A percentile compares a stretch with the other conserved stretches of the same genome.
These are phyloP conservation scores for Colletotrichum horii DNA, from an alignment of 2,329 filamentous ascomycete genomes.

Conservation along the genomic window DNA sequence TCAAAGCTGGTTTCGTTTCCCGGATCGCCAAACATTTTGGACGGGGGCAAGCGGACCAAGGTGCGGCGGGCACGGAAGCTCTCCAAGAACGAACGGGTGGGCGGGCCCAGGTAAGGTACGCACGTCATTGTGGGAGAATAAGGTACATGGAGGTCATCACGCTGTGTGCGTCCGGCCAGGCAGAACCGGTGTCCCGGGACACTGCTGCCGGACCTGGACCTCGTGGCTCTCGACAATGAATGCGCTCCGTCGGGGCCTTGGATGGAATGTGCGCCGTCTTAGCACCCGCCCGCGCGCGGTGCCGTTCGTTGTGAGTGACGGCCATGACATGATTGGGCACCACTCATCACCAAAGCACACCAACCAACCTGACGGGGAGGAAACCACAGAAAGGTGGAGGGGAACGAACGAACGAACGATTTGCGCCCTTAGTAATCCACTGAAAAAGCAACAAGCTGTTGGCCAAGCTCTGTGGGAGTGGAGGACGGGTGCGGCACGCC, in stretches of 20 bases:
- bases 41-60: not conserved
- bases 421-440: not conserved
- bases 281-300: not conserved
- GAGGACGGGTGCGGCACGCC: not conserved
- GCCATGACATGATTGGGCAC: not conserved
- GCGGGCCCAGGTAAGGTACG: not conserved
- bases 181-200: not conserved
- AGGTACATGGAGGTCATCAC: not conserved
- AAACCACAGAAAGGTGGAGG: not conserved
- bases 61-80: not conserved
- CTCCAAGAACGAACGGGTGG: not conserved
- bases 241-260: not conserved
- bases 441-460: not conserved
- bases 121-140: not conserved
- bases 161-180: not conserved
- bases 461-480: not conserved
- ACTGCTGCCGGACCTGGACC: not conserved
- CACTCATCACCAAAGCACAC: not conserved
- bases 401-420: not conserved
- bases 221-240: not conserved
- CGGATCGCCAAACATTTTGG: not conserved
- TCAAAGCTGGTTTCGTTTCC: constrained; percentile 6
- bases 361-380: not conserved
- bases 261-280: constrained; percentile 1
- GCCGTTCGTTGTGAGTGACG: not conserved